Percentiles rank a stretch among this genome's conserved stretches.
Conservation (phyloP, 169 alveolate species). For the Eimeria praecox region DNA sequence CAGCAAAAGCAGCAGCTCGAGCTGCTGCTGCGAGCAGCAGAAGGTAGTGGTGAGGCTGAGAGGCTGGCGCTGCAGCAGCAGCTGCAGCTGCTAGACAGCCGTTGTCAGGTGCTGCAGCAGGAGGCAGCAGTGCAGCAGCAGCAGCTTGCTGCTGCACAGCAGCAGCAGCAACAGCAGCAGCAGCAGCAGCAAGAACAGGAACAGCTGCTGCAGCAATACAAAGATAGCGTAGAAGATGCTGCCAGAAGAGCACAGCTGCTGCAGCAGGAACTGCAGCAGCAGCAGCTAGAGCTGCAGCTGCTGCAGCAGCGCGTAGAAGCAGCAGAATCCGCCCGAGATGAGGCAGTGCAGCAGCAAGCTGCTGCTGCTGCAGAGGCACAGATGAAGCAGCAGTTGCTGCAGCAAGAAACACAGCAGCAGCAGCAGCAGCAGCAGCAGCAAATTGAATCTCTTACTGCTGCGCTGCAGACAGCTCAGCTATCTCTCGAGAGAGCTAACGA, state of each 20-base stretch:
- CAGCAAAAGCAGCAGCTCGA: conserved; percentile 67
- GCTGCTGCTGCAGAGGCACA: conserved; percentile 65
- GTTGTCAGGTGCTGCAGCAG: conserved; percentile 67
- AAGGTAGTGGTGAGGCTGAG: conserved; percentile 48
- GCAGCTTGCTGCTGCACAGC: conserved; percentile 59
- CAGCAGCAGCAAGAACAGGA: conserved; percentile 63
- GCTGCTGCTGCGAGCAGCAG: conserved; percentile 30
- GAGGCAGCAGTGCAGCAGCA: conserved; percentile 71
- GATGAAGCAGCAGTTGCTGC: conserved; percentile 42
- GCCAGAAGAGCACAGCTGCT: conserved; percentile 25
- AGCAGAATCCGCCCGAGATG: conserved; percentile 45
- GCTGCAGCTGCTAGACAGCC: conserved; percentile 51
- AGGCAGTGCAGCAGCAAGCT: conserved; percentile 59
- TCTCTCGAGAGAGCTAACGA: conserved; percentile 29
- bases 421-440: conserved; percentile 75
- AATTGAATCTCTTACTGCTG: neutral
- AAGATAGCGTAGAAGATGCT: conserved; percentile 26
- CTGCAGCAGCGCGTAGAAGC: conserved; percentile 66
- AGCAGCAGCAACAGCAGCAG: conserved; percentile 43
- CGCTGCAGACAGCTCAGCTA: conserved; percentile 10
- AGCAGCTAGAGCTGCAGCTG: conserved; percentile 69
- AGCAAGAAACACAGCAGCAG: conserved; percentile 50
- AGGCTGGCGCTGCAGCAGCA: conserved; percentile 70
- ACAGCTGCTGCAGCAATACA: conserved; percentile 47
- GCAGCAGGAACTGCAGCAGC: conserved; percentile 40